A percentile compares a stretch with the other conserved stretches of the same genome.
Conservation (phyloP, 805 yeast genomes). For the Candida hungchunana region DNA sequence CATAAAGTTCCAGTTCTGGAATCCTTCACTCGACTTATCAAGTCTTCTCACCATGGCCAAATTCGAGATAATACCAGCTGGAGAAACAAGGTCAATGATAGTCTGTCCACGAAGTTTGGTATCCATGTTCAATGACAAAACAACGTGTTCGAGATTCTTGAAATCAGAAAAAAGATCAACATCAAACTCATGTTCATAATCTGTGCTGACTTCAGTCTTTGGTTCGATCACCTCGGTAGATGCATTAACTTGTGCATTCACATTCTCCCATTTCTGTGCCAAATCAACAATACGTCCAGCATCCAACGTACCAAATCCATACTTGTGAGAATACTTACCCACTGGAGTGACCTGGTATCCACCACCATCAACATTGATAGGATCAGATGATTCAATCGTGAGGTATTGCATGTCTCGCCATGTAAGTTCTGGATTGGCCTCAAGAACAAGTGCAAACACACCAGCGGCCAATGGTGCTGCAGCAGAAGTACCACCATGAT, state of each 20-base stretch:
- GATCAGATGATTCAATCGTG: slow-evolving; percentile 64
- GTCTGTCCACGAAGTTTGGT: slow-evolving; percentile 67
- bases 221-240: slow-evolving; percentile 12
- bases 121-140: slow-evolving; percentile 69
- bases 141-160: slow-evolving; percentile 78
- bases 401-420: slow-evolving; percentile 96
- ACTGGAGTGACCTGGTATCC: slow-evolving; percentile 71
- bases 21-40: slow-evolving; percentile 59
- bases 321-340: slow-evolving; percentile 70
- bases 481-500: slow-evolving; percentile 96
- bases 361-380: slow-evolving; percentile 62
- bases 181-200: slow-evolving; percentile 35
- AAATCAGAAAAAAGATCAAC: slow-evolving; percentile 58
- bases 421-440: slow-evolving; percentile 80
- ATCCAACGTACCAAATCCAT: slow-evolving; percentile 91
- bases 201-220: slow-evolving; percentile 11
- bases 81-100: slow-evolving; percentile 63
- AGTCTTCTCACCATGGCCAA: slow-evolving; percentile 63
- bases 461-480: slow-evolving; percentile 99
- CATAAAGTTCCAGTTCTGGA: slow-evolving; percentile 86
- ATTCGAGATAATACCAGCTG: slow-evolving; percentile 67
- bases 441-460: slow-evolving; percentile 76
- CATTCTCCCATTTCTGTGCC: slow-evolving; percentile 74
- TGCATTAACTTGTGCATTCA: slow-evolving; percentile 88
- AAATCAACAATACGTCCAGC: slow-evolving; percentile 67